Evolutionary conservation across 176 grass and related monocot genomes (phyloP).

Genomic region (Echinochloa phyllopogon): DNA sequence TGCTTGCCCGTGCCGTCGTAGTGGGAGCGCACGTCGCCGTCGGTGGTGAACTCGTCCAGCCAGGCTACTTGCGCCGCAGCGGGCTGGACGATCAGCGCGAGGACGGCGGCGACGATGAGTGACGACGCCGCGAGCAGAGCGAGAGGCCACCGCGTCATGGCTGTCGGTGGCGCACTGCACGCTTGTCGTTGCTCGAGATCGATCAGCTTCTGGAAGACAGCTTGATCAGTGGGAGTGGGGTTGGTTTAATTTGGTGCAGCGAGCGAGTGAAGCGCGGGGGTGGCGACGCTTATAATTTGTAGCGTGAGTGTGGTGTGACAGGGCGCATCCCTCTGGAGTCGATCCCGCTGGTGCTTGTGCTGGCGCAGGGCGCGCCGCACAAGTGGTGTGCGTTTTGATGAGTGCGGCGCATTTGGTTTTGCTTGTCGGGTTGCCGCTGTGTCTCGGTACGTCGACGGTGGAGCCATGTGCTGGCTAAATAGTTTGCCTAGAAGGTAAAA

Average conservation of each 20-base stretch:
- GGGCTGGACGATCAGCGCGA: not conserved
- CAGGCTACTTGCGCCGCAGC: not conserved
- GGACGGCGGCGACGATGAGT: not conserved
- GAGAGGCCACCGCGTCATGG: not conserved
- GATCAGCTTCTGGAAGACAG: not conserved
- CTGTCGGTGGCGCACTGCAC: not conserved
- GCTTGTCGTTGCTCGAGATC: not conserved
- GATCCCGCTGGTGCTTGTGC: not conserved
- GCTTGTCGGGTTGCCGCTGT: not conserved
- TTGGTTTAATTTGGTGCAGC: not conserved
- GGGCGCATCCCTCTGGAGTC: not conserved
- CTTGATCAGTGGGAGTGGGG: not conserved
- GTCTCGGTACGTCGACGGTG: not conserved
- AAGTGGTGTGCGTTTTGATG: not conserved
- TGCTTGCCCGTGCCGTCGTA: not conserved
- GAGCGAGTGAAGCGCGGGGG: not conserved
- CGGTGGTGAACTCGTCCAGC: constrained; percentile 30
- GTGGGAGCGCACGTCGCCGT: not conserved
- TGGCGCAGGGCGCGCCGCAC: not conserved
- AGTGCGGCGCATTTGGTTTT: not conserved
- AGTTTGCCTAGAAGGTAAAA: no score
- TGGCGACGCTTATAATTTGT: not conserved
- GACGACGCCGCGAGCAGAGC: no score
- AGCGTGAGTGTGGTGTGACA: not conserved
- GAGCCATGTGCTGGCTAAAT: no score